Conservation (phyloP, 1,284 basidiomycete genomes). For the Farysia itapuensis region DNA sequence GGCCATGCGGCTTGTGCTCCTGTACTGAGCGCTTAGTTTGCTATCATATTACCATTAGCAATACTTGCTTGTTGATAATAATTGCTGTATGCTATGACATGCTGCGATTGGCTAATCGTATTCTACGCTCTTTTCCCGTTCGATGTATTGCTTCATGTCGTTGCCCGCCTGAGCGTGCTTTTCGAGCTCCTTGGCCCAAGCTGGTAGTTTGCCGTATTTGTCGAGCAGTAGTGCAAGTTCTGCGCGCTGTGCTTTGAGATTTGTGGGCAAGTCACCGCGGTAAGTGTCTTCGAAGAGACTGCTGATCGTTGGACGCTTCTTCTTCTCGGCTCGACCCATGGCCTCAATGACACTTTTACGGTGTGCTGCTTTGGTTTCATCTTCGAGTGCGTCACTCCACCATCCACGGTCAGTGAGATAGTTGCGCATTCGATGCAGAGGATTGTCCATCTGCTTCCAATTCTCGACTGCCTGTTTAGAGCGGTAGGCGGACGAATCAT, state of each 20-base stretch:
- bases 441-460: constrained; percentile 69
- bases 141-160: constrained; percentile 63
- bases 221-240: constrained; percentile 74
- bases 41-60: no score
- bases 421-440: constrained; percentile 77
- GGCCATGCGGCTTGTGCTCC: no score
- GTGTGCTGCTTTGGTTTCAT: constrained; percentile 70
- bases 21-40: no score
- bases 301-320: constrained; percentile 71
- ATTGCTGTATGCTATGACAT: not conserved
- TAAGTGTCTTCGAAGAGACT: constrained; percentile 87
- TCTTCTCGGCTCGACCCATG: constrained; percentile 75
- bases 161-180: constrained; percentile 78
- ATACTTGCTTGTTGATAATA: no score
- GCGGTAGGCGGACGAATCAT: constrained; percentile 86
- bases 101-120: not conserved
- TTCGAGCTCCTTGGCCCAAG: constrained; percentile 77
- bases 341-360: constrained; percentile 75
- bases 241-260: constrained; percentile 75
- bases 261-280: constrained; percentile 59
- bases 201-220: constrained; percentile 81
- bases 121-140: not conserved
- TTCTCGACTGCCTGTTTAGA: constrained; percentile 41
- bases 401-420: constrained; percentile 75
- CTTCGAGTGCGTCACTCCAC: constrained; percentile 80